Evolutionary conservation across 352 stramenopile genomes (phyloP).

Genomic region (Phytophthora hybrid): DNA sequence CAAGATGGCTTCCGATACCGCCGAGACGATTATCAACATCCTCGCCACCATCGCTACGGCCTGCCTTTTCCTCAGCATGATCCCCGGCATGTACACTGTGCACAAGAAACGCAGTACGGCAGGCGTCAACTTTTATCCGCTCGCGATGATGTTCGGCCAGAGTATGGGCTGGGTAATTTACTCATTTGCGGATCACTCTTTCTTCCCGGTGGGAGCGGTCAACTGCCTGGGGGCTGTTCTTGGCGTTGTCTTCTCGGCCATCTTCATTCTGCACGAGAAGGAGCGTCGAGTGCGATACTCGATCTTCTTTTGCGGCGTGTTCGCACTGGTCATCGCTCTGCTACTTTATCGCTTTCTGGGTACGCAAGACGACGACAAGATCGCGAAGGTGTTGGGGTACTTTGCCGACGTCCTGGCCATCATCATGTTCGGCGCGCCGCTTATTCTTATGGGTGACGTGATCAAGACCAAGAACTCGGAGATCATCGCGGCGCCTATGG

Average conservation of each 20-base stretch:
- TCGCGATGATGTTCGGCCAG: conserved; percentile 41
- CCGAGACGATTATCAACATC: conserved; percentile 39
- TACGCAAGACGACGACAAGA: conserved; percentile 24
- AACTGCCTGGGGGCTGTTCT: conserved; percentile 38
- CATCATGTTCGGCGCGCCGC: conserved; percentile 40
- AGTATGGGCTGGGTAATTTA: conserved; percentile 43
- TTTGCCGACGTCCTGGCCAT: conserved; percentile 35
- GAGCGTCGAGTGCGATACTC: conserved; percentile 28
- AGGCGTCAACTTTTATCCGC: conserved; percentile 38
- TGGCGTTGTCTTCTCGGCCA: conserved; percentile 28
- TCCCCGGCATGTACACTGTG: conserved; percentile 31
- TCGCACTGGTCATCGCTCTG: conserved; percentile 32
- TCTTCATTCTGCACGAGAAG: conserved; percentile 41
- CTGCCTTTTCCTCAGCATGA: conserved; percentile 46
- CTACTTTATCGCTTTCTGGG: conserved; percentile 34
- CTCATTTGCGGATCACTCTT: conserved; percentile 26
- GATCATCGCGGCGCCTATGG: conserved; percentile 39
- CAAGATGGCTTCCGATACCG: conserved; percentile 33
- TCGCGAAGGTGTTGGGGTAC: conserved; percentile 34
- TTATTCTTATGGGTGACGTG: conserved; percentile 36
- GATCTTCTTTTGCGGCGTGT: conserved; percentile 22
- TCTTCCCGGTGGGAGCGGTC: conserved; percentile 38
- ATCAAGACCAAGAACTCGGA: conserved; percentile 39
- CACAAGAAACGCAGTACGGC: conserved; percentile 27
- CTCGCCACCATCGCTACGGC: conserved; percentile 43